Base-by-base conservation (phyloP, 2,329 filamentous ascomycete species). In the Paecilomyces sp. region DNA sequence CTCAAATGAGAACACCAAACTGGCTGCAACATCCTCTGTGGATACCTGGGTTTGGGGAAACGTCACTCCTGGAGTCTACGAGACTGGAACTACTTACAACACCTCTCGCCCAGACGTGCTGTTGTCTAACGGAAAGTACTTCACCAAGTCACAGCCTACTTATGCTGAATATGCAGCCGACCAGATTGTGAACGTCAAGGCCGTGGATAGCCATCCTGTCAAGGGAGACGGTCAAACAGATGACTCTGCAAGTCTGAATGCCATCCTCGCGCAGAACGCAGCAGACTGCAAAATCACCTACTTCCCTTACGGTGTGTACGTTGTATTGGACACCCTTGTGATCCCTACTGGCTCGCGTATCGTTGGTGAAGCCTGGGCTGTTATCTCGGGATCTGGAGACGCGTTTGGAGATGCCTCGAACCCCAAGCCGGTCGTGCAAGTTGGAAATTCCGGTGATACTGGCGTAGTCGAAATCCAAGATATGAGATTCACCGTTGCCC, bases 271-370 rank as follows among this genome's bases (percentile, higher is more conserved):
- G 5, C 57, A 68, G 9, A 66, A 70, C 9, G 75, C 76, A 5
- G 68, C 73, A 0, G 64, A 70, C 15, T 77, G 77, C 55, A 79
- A 82, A 63, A 72, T 86, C 51, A 72, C 84, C 4, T 86, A 81
- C 70, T 76, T 86, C 60, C 83, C 85, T 65, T 77, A 79, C 57
- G 84, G 84, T 34, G 74, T 81, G 8, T 87, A 82, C 62, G 68
- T 79, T 13, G 74, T 82, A 13, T 75, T 70, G 1, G 71, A 76
- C 50, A 83, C 81, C 0, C 68, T 83, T 13, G 69, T 72, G 41
- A 66, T 83, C n/a, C 80, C 81, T 0, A 67, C 71, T 7, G 77
- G 80, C 22, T 79, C 80, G 2, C 76, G 77, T 2, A 79, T 86
- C 22, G 72, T 83, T 15, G 84, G 84, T 9, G 81, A 85, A 68